These are phyloP conservation scores for Cymbopogon flexuosus DNA, from an alignment of 202 grass and related monocot genomes.

Conservation along the genomic window DNA sequence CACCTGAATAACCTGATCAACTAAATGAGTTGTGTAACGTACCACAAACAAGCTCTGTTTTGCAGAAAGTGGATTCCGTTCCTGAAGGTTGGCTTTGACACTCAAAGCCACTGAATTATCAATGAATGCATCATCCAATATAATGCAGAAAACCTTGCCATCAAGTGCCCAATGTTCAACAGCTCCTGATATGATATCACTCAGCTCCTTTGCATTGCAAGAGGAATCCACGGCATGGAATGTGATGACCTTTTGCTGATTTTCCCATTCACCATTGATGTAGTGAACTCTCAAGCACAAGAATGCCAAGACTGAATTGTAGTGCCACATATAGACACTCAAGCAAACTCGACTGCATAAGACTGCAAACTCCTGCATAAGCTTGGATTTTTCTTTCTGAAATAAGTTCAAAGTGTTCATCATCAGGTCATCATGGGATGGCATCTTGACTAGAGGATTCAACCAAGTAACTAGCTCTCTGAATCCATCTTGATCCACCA, in stretches of 20 bases:
- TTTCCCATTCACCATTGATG: slow-evolving; percentile 29
- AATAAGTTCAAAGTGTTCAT: background rate
- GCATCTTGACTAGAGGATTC: slow-evolving; percentile 27
- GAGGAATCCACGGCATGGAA: slow-evolving; percentile 10
- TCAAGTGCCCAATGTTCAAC: slow-evolving; percentile 23
- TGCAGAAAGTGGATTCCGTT: slow-evolving; percentile 2
- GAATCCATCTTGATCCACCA: slow-evolving; percentile 12
- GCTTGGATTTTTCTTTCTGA: slow-evolving; percentile 26
- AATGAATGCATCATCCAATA: slow-evolving; percentile 25
- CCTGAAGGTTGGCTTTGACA: slow-evolving; percentile 10
- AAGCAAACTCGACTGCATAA: slow-evolving; percentile 24
- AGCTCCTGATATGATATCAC: slow-evolving; percentile 7
- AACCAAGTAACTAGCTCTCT: slow-evolving; percentile 32
- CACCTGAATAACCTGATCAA: slow-evolving; percentile 31
- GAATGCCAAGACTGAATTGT: slow-evolving; percentile 6
- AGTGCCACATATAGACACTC: slow-evolving; percentile 33
- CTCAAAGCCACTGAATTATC: slow-evolving; percentile 32
- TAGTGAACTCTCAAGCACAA: slow-evolving; percentile 35
- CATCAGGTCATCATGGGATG: background rate
- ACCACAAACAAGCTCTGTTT: slow-evolving; percentile 32
- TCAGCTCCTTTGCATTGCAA: slow-evolving; percentile 23
- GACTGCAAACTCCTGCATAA: slow-evolving; percentile 26
- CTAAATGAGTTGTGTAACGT: slow-evolving; percentile 24
- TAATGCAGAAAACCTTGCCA: slow-evolving; percentile 37
- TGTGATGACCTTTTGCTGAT: slow-evolving; percentile 16